A percentile compares a stretch with the other conserved stretches of the same genome.
Evolutionary conservation across 768 basidiomycete species (phyloP).

Genomic region (Phanerochaete sordida): DNA sequence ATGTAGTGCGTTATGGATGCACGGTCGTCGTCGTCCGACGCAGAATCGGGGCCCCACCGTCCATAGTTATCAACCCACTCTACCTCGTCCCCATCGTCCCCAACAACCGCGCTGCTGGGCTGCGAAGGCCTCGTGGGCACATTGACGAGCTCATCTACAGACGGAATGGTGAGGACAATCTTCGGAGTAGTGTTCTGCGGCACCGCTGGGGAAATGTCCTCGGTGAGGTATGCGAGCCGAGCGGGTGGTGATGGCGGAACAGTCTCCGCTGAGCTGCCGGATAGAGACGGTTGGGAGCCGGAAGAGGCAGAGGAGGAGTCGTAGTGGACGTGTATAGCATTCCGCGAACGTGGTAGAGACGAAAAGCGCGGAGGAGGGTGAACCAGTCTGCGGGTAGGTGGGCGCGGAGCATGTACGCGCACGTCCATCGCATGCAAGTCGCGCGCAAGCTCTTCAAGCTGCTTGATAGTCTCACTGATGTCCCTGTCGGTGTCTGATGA

Average conservation of each 20-base stretch:
- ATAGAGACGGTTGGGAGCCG: not conserved
- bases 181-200: not conserved
- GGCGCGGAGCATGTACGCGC: not conserved
- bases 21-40: not conserved
- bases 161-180: constrained; percentile 4
- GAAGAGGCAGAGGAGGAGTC: not conserved
- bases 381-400: not conserved
- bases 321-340: not conserved
- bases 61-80: constrained; percentile 13
- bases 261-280: not conserved
- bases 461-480: constrained; percentile 6
- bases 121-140: not conserved
- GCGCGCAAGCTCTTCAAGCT: constrained; percentile 3
- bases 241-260: not conserved
- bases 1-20: constrained; percentile 2
- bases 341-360: not conserved
- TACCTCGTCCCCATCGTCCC: constrained; percentile 7
- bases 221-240: not conserved
- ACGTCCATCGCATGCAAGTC: constrained; percentile 6
- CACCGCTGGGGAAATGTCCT: not conserved
- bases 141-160: not conserved
- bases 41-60: not conserved
- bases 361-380: not conserved
- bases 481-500: not conserved
- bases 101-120: not conserved